Evolutionary conservation across 2,329 filamentous ascomycete genomes (phyloP), one percentile per base, ranked within the genome.

Genomic region (Dothistroma septosporum): DNA sequence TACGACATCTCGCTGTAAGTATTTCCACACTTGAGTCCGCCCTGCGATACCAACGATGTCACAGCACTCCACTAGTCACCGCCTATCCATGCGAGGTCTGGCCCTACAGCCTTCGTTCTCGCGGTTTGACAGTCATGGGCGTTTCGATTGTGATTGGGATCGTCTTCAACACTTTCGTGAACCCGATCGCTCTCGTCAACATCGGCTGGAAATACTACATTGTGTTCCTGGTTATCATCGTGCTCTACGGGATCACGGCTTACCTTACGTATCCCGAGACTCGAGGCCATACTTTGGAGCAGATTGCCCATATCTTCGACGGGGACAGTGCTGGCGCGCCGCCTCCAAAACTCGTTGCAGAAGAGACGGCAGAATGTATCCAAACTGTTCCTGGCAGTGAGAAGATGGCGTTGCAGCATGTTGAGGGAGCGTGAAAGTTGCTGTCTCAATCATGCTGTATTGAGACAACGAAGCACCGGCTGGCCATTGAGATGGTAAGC

Each of bases 161-260:
- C 49, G 64, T 68, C 57, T 68, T 71, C 63, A 76, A 76, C 59
- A 70, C 72, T 22, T 77, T 76, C 65, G 75, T 78, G 58, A 80
- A 79, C 55, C 77, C 77, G 2, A 73, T 79, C 28, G 77, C 75
- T 6, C 69, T 79, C 22, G 66, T 71, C 1, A 60, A 63, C 11
- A 72, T 79, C 9, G 64, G 64, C 2, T 79, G 77, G 78, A 78
- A 75, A 62, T 79, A 76, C 62, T 79, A 79, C 64, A 75, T 78
- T 46, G 75, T 79, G 24, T 78, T 78, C 61, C 75, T 76, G 31
- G 73, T 66, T 54, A 68, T 72, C 12, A 67, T 74, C 11, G 48
- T 64, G 1, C 59, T 60, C 11, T 65, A 65, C 57, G 64, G 65
- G n/a, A 52, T 64, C 4, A 64, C 60, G n/a, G 66, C 69, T 11